Evolutionary conservation across 2,329 filamentous ascomycete genomes (phyloP), one percentile per base, ranked within the genome.

Genomic region (Penicillium sp.): DNA sequence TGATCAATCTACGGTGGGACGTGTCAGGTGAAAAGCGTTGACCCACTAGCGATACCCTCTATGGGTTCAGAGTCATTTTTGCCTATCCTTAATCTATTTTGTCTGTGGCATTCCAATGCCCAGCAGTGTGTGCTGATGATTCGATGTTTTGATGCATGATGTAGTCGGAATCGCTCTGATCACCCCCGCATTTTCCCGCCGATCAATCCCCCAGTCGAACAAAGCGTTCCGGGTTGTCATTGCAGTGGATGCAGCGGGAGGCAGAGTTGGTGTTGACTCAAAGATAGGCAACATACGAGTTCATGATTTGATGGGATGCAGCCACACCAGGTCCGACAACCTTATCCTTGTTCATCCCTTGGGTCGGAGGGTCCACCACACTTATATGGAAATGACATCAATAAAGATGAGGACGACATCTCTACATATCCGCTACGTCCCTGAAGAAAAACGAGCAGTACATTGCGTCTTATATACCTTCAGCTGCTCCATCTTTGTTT

Each of bases 401-500:
- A n/a, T n/a, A 23, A 23, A 23, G 23, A 23, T 23, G 23, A 23
- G 23, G 23, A 23, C 23, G 23, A 5, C 23, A n/a, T 5, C 23
- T 23, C 36, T 39, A 19, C 38, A 26, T 40, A 40, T 40, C 38
- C 6, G 5, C 36, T 23, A 39, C 5, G 13, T 23, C 16, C 13
- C 18, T 7, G 59, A 49, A 7, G 32, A 61, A 63, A 63, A 63
- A 27, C 55, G 51, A 59, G 49, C 53, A 55, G 58, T 50, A 56
- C 59, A 68, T 47, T 70, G 64, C 57, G 67, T 59, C 39, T 67
- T 61, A 48, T 70, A 72, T 39, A 46, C 57, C 53, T 57, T 61
- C 47, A 67, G 57, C 55, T 72, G 64, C 56, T 64, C 56, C 64
- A 70, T 67, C 61, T 71, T 71, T 18, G 41, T 60, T 54, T 60